Percentiles rank a stretch among this genome's conserved stretches.
Evolutionary conservation across 257 asterid species (phyloP).

Genomic region (Scutellaria baicalensis): DNA sequence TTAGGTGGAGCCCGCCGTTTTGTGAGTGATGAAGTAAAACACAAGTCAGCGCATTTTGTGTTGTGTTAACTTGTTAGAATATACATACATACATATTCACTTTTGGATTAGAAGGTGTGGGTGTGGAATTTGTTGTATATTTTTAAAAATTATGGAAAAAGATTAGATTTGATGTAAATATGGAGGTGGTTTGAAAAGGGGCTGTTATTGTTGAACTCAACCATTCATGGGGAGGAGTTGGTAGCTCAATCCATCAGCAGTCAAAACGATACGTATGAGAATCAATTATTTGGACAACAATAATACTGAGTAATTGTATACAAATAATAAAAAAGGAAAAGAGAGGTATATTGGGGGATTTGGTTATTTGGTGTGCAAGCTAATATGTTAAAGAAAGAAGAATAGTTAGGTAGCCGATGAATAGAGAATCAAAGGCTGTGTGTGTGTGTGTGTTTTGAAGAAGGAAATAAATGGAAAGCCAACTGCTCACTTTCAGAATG

Average conservation of each 20-base stretch:
- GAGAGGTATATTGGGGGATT: background rate
- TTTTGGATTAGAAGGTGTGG: background rate
- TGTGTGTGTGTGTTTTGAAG: background rate
- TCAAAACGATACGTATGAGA: background rate
- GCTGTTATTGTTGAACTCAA: background rate
- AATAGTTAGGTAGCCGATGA: background rate
- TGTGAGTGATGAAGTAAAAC: background rate
- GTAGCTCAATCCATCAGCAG: conserved; percentile 32
- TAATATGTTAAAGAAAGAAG: background rate
- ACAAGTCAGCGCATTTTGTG: background rate
- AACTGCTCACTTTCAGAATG: conserved; percentile 58
- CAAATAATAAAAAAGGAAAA: too few relatives aligned
- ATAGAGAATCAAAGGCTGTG: background rate
- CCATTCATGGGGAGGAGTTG: conserved; percentile 18
- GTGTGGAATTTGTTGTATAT: too few relatives aligned
- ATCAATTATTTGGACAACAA: background rate
- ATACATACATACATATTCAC: too few relatives aligned
- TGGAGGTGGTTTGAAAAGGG: background rate
- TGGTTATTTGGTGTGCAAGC: background rate
- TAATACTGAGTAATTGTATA: too few relatives aligned
- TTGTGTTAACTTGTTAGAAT: background rate
- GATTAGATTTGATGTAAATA: background rate
- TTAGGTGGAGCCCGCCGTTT: background rate
- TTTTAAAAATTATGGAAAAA: too few relatives aligned
- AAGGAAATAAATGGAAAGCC: conserved; percentile 25